Conservation (phyloP, 2,329 filamentous ascomycete genomes). For the Ophiognomonia clavigignenti-juglandacearum region DNA sequence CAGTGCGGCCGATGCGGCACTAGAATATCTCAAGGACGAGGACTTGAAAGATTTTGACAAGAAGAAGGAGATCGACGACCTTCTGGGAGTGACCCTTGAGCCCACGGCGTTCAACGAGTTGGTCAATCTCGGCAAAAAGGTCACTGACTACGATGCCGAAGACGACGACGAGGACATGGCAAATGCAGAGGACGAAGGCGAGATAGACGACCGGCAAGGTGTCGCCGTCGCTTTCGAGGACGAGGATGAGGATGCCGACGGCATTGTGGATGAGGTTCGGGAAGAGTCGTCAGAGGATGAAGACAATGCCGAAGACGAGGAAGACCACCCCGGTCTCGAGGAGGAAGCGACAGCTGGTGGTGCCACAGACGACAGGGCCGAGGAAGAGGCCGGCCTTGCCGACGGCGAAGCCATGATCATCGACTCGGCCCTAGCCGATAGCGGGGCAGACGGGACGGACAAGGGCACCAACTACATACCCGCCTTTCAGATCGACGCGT, state of each 20-base stretch:
- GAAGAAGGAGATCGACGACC: slow-evolving; percentile 95
- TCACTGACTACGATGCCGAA: slow-evolving; percentile 95
- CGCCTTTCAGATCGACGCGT: slow-evolving; percentile 90
- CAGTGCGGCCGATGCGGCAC: slow-evolving; percentile 85
- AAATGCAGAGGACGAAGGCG: slow-evolving; percentile 62
- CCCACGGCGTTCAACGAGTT: slow-evolving; percentile 96
- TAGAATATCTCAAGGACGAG: slow-evolving; percentile 93
- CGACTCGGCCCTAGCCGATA: slow-evolving; percentile 56
- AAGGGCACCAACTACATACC: slow-evolving; percentile 62
- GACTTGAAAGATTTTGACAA: slow-evolving; percentile 96
- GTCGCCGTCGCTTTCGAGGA: slow-evolving; percentile 97
- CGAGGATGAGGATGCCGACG: slow-evolving; percentile 76
- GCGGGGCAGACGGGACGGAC: slow-evolving; percentile 39
- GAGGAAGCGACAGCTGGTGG: slow-evolving; percentile 48
- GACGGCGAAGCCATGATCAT: slow-evolving; percentile 79
- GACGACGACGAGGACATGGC: slow-evolving; percentile 90
- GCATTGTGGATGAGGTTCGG: slow-evolving; percentile 76
- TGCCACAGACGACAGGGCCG: slow-evolving; percentile 40
- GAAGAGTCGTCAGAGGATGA: slow-evolving; percentile 80
- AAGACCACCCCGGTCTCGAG: slow-evolving; percentile 51
- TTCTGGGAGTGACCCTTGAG: slow-evolving; percentile 75
- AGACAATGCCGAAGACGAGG: slow-evolving; percentile 49
- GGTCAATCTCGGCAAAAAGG: slow-evolving; percentile 95
- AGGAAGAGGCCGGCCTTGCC: slow-evolving; percentile 44
- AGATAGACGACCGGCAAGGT: slow-evolving; percentile 91